Evolutionary conservation across 139 green algal genomes (phyloP).

Genomic region (Klebsormidium nitens): DNA sequence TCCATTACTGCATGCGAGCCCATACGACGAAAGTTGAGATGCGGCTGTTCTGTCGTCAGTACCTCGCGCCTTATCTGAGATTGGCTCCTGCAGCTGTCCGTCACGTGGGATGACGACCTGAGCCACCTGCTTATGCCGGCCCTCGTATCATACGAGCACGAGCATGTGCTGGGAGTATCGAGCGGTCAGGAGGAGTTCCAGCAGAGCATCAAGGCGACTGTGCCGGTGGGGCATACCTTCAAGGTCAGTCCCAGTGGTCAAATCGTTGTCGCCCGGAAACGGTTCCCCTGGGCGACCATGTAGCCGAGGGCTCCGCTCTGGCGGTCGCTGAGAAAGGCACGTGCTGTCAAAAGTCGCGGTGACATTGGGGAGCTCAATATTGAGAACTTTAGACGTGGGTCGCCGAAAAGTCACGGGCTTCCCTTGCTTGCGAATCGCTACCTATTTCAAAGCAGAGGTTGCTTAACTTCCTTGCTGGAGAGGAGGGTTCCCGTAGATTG

Average conservation of each 20-base stretch:
- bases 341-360: not conserved
- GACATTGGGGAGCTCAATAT: no score
- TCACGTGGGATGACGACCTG: constrained; percentile 44
- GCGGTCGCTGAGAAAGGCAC: not conserved
- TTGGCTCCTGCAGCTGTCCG: not conserved
- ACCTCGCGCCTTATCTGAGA: no score
- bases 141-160: constrained; percentile 42
- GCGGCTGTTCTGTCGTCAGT: no score
- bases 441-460: no score
- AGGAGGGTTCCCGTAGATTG: no score
- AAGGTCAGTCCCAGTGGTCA: constrained; percentile 19
- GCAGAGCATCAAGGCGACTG: constrained; percentile 48
- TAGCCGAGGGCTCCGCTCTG: not conserved
- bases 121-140: constrained; percentile 50
- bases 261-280: not conserved
- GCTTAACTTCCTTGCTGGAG: no score
- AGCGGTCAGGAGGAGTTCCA: constrained; percentile 54
- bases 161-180: not conserved
- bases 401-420: no score
- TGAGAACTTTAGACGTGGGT: no score
- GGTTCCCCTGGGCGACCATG: not conserved
- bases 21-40: no score
- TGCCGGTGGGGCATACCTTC: constrained; percentile 52
- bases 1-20: no score
- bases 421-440: no score